Base-by-base conservation (phyloP, 352 stramenopile genomes). In the Globisporangium lucens region DNA sequence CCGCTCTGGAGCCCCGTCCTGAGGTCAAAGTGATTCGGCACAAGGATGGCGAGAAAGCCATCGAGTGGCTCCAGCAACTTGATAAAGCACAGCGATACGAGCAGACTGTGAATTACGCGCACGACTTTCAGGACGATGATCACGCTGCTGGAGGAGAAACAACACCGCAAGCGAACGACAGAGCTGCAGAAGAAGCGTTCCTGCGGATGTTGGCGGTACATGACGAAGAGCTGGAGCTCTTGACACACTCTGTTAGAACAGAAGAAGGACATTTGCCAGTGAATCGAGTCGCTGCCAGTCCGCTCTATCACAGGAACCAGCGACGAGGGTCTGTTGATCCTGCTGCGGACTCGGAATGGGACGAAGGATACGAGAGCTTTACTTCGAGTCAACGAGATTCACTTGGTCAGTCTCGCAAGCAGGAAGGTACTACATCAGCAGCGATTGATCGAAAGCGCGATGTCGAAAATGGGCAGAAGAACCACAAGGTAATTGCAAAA, bases 1-100 rank as follows among this genome's bases (percentile, higher is more conserved):
- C 53, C 9, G 58, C 72, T 10, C 9, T 61, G 12, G 57, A 43
- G 59, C 33, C 30, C 35, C 61, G 35, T 9, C 60, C 71, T 6
- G 68, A 69, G 27, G 77, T 89, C 38, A 88, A 78, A 38, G 73
- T 93, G 13, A 70, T 91, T 66, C 69, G 75, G 12, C 83, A 90
- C 67, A 61, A 77, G 17, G 68, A 83, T 27, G 83, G 78, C 7
- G 67, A 78, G 43, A 68, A 81, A 29, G 79, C 75, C 2, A 56
- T 93, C 30, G 68, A 86, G 51, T 91, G 82, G 82, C 68, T 93
- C 3, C 65, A 73, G 6, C 55, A 79, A 9, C 62, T 89, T n/a
- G 77, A 91, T 59, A 76, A 77, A n/a, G 71, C 75, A 24, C 71
- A 80, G 22, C 69, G 81, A 13, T 58, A 64, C 13, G 67, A 71